Percentiles rank a stretch among this genome's conserved stretches.
phyloP scores from a whole-genome alignment of 2,329 filamentous ascomycete species.

The Ilyonectria mors-panacis region DNA sequence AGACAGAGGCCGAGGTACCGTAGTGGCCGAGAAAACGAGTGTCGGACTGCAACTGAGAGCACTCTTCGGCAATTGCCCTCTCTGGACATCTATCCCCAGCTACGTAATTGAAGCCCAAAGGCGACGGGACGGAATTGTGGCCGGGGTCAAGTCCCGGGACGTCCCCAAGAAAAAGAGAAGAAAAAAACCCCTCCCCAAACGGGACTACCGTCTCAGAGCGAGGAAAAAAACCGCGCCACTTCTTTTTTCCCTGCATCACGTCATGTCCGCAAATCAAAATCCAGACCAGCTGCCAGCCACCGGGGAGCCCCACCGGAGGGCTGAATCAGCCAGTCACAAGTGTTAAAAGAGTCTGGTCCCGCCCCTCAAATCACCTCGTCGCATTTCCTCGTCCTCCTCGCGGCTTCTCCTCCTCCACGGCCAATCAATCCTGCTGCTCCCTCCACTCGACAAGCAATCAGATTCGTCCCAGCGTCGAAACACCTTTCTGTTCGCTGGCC shows the following conservation, averaged over 20 bases:
- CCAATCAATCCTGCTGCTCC: slow-evolving; percentile 62
- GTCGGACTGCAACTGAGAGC: neutral
- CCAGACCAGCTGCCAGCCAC: slow-evolving; percentile 45
- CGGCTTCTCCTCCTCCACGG: slow-evolving; percentile 58
- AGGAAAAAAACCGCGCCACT: slow-evolving; percentile 36
- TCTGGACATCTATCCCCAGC: neutral
- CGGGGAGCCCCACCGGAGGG: slow-evolving; percentile 53
- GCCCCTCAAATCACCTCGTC: slow-evolving; percentile 68
- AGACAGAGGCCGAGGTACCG: slow-evolving; percentile 1
- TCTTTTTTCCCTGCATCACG: slow-evolving; percentile 48
- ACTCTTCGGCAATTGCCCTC: neutral
- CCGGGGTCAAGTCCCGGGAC: neutral
- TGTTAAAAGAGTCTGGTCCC: slow-evolving; percentile 60
- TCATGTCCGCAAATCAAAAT: slow-evolving; percentile 52
- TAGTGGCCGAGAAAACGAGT: neutral
- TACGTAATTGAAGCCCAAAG: neutral
- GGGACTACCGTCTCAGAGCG: slow-evolving; percentile 19
- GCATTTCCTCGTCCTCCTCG: slow-evolving; percentile 60
- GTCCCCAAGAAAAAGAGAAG: slow-evolving; percentile 2
- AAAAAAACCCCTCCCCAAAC: slow-evolving; percentile 7
- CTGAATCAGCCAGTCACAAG: slow-evolving; percentile 68
- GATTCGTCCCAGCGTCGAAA: slow-evolving; percentile 50
- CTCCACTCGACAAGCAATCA: slow-evolving; percentile 57
- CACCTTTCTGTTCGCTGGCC: slow-evolving; percentile 47
- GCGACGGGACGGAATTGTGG: neutral